These are phyloP conservation scores for Xerophyta viscosa DNA, from an alignment of 106 monocot species.

Conservation along the genomic window DNA sequence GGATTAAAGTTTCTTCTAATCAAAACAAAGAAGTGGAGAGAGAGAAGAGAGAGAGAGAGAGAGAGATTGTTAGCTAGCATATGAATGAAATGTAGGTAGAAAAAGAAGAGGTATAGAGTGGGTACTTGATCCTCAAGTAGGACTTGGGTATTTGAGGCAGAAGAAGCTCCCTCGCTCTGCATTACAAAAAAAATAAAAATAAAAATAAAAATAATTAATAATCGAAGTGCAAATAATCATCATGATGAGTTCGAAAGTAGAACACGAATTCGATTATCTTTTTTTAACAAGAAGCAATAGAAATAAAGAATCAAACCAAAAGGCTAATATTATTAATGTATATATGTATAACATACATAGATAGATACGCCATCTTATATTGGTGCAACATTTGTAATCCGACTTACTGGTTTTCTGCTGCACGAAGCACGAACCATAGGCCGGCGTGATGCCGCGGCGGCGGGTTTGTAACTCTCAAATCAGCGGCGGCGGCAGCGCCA, in stretches of 20 bases:
- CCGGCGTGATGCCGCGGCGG: slow-evolving; percentile 3
- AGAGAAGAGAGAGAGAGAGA: no score
- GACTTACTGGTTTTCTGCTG: slow-evolving; percentile 19
- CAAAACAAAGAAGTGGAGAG: background rate
- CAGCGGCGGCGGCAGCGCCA: background rate
- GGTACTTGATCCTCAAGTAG: slow-evolving; percentile 23
- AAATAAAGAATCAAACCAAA: no score
- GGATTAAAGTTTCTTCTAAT: background rate
- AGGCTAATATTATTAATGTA: background rate
- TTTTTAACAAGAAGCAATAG: no score
- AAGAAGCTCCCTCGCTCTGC: slow-evolving; percentile 17
- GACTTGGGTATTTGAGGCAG: slow-evolving; percentile 22
- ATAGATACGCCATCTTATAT: background rate
- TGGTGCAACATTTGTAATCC: no score
- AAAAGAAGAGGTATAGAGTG: background rate
- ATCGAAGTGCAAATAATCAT: background rate
- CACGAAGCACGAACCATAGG: slow-evolving; percentile 18
- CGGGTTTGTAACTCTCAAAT: slow-evolving; percentile 6
- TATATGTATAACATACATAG: background rate
- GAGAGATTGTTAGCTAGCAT: no score
- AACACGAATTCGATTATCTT: no score
- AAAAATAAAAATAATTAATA: background rate
- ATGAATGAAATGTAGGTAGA: background rate
- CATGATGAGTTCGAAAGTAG: no score
- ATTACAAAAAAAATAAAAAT: background rate